Conservation (phyloP, 2,329 filamentous ascomycete genomes). For the Colletotrichum lindemuthianum region DNA sequence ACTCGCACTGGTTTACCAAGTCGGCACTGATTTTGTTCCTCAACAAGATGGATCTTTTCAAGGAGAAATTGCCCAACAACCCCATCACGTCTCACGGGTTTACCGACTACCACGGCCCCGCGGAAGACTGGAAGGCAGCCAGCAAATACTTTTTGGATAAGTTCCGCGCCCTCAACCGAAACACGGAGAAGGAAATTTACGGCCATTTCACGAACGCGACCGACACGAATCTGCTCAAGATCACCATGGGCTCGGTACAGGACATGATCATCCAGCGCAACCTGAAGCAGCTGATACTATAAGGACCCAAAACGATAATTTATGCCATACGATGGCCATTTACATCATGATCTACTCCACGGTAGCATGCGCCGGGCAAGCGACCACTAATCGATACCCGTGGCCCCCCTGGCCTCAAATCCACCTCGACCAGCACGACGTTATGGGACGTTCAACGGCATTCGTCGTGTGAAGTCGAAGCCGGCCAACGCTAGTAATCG, state of each 20-base stretch:
- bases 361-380: conserved; percentile 17
- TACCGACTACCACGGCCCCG: conserved; percentile 79
- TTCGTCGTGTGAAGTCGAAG: neutral
- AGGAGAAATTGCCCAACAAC: conserved; percentile 76
- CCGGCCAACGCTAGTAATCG: neutral
- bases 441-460: neutral
- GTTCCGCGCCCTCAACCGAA: conserved; percentile 79
- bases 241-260: conserved; percentile 86
- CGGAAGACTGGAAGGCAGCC: conserved; percentile 77
- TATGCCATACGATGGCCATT: neutral
- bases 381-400: conserved; percentile 33
- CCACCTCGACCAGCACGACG: conserved; percentile 9
- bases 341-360: neutral
- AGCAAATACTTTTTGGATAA: conserved; percentile 86
- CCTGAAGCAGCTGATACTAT: conserved; percentile 81
- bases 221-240: conserved; percentile 80
- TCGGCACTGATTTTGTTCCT: conserved; percentile 86
- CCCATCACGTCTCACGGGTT: conserved; percentile 80
- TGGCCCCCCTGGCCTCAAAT: conserved; percentile 13
- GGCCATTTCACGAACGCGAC: conserved; percentile 71
- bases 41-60: conserved; percentile 90
- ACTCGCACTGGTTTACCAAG: conserved; percentile 86
- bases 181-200: conserved; percentile 71
- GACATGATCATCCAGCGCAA: conserved; percentile 90
- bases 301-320: conserved; percentile 42